These are phyloP conservation scores for Atkinsonella texensis DNA, from an alignment of 2,329 filamentous ascomycete species.

Conservation along the genomic window DNA sequence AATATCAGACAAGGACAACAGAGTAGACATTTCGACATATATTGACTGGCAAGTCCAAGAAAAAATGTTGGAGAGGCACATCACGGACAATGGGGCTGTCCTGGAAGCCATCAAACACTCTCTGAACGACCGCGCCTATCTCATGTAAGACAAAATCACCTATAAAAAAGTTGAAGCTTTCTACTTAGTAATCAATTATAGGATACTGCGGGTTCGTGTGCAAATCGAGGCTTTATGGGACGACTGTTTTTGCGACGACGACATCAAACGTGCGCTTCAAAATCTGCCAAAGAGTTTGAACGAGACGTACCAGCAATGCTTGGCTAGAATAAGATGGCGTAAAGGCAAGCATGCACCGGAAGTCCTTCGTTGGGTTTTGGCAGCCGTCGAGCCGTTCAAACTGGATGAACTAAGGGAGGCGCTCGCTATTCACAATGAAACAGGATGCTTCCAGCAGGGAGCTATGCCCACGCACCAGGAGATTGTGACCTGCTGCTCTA, in stretches of 20 bases:
- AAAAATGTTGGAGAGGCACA: not conserved
- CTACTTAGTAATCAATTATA: not conserved
- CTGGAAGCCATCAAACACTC: not conserved
- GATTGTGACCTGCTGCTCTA: conserved; percentile 1
- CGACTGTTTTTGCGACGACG: not conserved
- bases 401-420: not conserved
- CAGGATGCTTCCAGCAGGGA: not conserved
- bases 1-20: not conserved
- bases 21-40: not conserved
- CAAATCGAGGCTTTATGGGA: conserved; percentile 3
- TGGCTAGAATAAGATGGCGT: not conserved
- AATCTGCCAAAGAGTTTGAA: not conserved
- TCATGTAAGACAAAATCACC: not conserved
- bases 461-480: not conserved
- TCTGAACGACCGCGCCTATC: conserved; percentile 1
- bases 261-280: not conserved
- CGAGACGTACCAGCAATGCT: conserved; percentile 1
- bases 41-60: not conserved
- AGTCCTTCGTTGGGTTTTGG: not conserved
- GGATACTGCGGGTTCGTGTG: conserved; percentile 1
- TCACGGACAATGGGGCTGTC: not conserved
- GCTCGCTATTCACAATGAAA: not conserved
- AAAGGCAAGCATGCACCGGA: not conserved
- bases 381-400: not conserved
- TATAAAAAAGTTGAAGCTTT: not conserved